Conservation (phyloP, 371 early-diverging fungal species). For the Nosema granulosis region DNA sequence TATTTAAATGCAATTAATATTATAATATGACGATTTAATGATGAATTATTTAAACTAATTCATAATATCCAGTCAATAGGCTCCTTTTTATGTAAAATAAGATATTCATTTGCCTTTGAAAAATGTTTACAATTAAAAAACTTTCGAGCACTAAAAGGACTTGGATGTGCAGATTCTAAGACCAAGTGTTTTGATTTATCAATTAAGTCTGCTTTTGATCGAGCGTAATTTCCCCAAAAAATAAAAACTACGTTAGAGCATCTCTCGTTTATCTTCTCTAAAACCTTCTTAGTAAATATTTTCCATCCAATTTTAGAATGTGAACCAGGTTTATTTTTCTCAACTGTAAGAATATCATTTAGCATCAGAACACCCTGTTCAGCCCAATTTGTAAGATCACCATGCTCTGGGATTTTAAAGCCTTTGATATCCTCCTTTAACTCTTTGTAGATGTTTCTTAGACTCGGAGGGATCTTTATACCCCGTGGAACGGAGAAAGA, state of each 20-base stretch:
- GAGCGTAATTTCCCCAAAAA: slow-evolving; percentile 85
- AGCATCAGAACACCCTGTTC: slow-evolving; percentile 85
- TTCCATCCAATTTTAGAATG: slow-evolving; percentile 86
- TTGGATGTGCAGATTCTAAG: slow-evolving; percentile 81
- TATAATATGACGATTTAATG: too few relatives aligned
- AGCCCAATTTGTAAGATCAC: slow-evolving; percentile 75
- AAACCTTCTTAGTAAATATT: slow-evolving; percentile 77
- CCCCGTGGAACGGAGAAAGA: slow-evolving; percentile 72
- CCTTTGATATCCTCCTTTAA: slow-evolving; percentile 67
- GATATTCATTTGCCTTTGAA: slow-evolving; percentile 80
- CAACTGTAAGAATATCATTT: slow-evolving; percentile 85
- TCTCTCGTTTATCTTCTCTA: slow-evolving; percentile 71
- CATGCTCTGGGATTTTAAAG: slow-evolving; percentile 64
- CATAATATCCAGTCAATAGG: slow-evolving; percentile 72
- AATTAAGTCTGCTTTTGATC: slow-evolving; percentile 69
- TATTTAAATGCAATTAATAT: too few relatives aligned
- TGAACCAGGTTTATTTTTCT: slow-evolving; percentile 74
- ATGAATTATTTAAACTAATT: slow-evolving; percentile 7
- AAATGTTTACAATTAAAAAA: slow-evolving; percentile 84
- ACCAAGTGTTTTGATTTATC: slow-evolving; percentile 73
- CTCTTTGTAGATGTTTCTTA: slow-evolving; percentile 83
- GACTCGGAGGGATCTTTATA: slow-evolving; percentile 74
- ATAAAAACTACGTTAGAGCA: slow-evolving; percentile 78
- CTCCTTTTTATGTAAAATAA: slow-evolving; percentile 69
- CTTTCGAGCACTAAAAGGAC: slow-evolving; percentile 78